Evolutionary conservation across 768 basidiomycete species (phyloP).

Genomic region (Boletus rufocinnamomeus): DNA sequence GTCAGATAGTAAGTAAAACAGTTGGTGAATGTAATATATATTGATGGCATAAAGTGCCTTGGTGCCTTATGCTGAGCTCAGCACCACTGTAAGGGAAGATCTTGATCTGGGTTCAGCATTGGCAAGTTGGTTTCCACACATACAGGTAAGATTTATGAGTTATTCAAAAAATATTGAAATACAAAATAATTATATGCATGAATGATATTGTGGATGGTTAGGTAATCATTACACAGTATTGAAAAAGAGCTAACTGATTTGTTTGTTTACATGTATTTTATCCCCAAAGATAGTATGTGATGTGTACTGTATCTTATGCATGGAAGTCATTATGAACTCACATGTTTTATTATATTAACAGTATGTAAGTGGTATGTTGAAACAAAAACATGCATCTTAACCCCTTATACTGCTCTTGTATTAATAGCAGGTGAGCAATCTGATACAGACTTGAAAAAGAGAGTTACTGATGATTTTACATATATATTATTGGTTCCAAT

Average conservation of each 20-base stretch:
- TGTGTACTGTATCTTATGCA: not conserved
- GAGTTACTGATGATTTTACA: not conserved
- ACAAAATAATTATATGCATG: not conserved
- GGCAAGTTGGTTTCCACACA: not conserved
- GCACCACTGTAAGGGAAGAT: not conserved
- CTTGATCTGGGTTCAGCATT: not conserved
- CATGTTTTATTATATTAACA: no score
- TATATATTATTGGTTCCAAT: no score
- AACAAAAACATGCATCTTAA: not conserved
- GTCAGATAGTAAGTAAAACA: not conserved
- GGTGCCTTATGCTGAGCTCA: not conserved
- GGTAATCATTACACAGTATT: not conserved
- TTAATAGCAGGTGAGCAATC: no score
- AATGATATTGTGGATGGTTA: not conserved
- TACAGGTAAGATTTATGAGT: not conserved
- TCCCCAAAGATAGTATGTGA: not conserved
- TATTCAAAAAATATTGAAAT: not conserved
- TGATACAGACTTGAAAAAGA: no score
- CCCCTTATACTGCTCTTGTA: no score
- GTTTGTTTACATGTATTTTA: no score
- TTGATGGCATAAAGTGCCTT: not conserved
- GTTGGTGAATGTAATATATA: not conserved
- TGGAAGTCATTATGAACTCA: no score
- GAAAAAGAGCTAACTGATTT: not conserved
- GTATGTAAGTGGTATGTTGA: not conserved